Evolutionary conservation across 2,329 filamentous ascomycete species (phyloP), one percentile per base, ranked within the genome.

Genomic region (Arthroderma uncinatum): DNA sequence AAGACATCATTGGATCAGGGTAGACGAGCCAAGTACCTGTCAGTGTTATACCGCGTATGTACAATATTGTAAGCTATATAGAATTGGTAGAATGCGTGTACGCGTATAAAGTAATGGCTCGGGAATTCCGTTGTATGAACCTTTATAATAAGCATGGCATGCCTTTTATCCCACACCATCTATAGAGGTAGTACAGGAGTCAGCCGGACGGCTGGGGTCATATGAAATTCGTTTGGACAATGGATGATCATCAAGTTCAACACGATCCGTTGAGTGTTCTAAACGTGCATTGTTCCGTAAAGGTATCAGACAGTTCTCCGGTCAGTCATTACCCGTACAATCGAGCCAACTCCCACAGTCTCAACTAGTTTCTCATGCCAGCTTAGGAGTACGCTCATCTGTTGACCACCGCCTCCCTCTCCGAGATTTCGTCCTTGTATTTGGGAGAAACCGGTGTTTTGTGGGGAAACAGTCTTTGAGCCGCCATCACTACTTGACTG

Each of bases 341-440:
- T 93, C 71, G 87, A 96, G 47, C 93, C 93, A 64, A 90, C 79
- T 23, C 93, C 93, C 37, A 90, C 89, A 67, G 96, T 84, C 67
- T 98, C 93, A 3, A 97, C 89, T 61, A 96, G 82, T 81, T 96
- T 98, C 78, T 98, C 93, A 70, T 98, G 93, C 93, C 93, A 98
- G 74, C 90, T 96, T 64, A 98, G 77, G 69, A 98, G 73, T 54
- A 98, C 93, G 69, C 93, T 97, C 93, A 97, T 97, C 56, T 86
- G 87, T 58, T 90, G 85, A 36, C 89, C 87, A 61, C 89, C 85
- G 50, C 88, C 86, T 58, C 83, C 82, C 47, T 79, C 81, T 56
- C 79, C 79, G 60, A 81, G 74, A 63, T 76, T 74, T 54, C 82
- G 74, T 53, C 72, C 67, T 64, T 79, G 78, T 60, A 92, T 81